A percentile compares a stretch with the other conserved stretches of the same genome.
phyloP scores from a whole-genome alignment of 1,139 yeast species.

The Debaryomycetaceae sp. region DNA sequence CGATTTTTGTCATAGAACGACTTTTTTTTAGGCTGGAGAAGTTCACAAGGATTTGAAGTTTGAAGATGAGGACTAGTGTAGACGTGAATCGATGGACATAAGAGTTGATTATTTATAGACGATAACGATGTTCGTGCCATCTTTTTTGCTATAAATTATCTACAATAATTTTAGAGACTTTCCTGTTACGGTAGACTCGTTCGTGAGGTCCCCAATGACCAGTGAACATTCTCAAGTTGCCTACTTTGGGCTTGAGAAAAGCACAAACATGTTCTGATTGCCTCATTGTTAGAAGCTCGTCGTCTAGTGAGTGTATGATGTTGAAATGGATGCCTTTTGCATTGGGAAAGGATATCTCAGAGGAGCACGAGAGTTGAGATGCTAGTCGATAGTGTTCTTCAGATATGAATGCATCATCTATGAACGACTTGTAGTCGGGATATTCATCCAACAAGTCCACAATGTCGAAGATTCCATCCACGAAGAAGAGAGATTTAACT shows the following conservation, averaged over 20 bases:
- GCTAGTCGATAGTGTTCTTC: constrained; percentile 18
- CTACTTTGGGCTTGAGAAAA: constrained; percentile 10
- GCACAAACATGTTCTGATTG: constrained; percentile 19
- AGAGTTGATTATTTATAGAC: too few species aligned
- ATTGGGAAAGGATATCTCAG: background rate
- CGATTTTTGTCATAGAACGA: constrained; percentile 5
- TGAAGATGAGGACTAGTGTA: too few species aligned
- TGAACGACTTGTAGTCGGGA: constrained; percentile 29
- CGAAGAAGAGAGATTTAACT: background rate
- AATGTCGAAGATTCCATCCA: constrained; percentile 42
- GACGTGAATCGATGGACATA: too few species aligned
- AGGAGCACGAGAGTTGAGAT: constrained; percentile 19
- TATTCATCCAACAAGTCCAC: constrained; percentile 31
- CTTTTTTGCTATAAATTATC: too few species aligned
- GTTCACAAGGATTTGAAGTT: background rate
- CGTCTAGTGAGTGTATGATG: constrained; percentile 29
- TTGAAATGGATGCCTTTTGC: constrained; percentile 4
- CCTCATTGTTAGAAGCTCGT: constrained; percentile 28
- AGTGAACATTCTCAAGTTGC: constrained; percentile 6
- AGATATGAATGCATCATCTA: constrained; percentile 29
- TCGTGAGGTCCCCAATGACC: constrained; percentile 36
- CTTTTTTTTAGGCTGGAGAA: background rate
- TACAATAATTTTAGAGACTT: constrained; percentile 14
- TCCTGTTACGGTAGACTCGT: constrained; percentile 24
- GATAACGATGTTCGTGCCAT: too few species aligned